These are phyloP conservation scores for Trichoderma sp. DNA, from an alignment of 2,329 filamentous ascomycete genomes.

Conservation along the genomic window DNA sequence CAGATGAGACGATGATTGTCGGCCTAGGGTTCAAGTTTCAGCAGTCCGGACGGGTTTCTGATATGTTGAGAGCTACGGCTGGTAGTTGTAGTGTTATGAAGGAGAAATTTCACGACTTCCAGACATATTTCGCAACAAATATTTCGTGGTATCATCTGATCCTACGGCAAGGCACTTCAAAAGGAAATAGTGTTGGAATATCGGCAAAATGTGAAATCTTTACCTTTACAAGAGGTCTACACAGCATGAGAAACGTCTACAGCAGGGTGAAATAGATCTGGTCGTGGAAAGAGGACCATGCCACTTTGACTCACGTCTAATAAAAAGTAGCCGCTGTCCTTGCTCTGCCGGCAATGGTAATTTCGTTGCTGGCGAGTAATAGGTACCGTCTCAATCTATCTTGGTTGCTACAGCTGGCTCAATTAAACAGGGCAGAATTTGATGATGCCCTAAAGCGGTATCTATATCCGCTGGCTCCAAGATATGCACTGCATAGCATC, in stretches of 20 bases:
- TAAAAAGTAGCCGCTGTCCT: no score
- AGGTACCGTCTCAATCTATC: background rate
- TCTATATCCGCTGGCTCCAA: background rate
- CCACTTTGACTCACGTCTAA: no score
- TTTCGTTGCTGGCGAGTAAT: no score
- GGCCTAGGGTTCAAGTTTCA: background rate
- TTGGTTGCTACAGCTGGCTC: background rate
- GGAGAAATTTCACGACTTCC: background rate
- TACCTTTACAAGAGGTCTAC: no score
- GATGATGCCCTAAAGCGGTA: background rate
- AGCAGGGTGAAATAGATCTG: no score
- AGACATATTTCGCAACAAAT: no score
- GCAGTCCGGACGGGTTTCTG: no score
- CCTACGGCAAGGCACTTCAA: background rate
- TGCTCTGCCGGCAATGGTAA: no score
- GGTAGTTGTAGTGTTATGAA: background rate
- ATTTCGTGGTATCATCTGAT: background rate
- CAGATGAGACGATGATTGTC: background rate
- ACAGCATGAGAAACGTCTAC: no score
- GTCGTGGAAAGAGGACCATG: no score
- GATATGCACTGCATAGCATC: background rate
- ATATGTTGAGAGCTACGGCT: background rate
- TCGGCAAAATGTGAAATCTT: no score
- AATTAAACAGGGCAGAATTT: background rate
- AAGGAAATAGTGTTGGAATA: no score